Percentiles rank a stretch among this genome's conserved stretches.
Conservation (phyloP, 305 asterid species). For the Fraxinus nigra region DNA sequence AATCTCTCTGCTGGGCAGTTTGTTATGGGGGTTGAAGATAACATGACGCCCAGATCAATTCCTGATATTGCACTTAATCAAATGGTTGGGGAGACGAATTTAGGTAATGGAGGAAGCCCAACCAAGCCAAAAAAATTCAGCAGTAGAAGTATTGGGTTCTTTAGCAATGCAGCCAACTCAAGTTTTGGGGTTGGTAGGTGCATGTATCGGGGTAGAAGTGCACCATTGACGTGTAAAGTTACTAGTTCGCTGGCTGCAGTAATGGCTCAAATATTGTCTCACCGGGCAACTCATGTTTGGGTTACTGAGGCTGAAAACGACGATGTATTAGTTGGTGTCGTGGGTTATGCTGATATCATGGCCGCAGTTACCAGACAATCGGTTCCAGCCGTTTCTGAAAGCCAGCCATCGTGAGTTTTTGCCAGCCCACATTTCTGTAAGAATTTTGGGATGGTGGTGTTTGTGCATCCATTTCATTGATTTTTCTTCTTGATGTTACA, state of each 20-base stretch:
- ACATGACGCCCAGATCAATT: slow-evolving; percentile 35
- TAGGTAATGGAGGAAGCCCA: slow-evolving; percentile 32
- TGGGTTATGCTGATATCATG: slow-evolving; percentile 81
- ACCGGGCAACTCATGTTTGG: slow-evolving; percentile 84
- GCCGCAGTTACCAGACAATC: slow-evolving; percentile 76
- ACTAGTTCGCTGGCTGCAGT: slow-evolving; percentile 86
- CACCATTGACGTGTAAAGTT: slow-evolving; percentile 77
- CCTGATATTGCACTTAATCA: slow-evolving; percentile 38
- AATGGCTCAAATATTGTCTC: slow-evolving; percentile 97
- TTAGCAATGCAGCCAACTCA: slow-evolving; percentile 43
- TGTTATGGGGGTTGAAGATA: slow-evolving; percentile 89
- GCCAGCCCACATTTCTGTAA: not conserved
- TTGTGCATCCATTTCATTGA: not conserved
- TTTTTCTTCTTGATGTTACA: not conserved
- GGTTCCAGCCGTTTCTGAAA: slow-evolving; percentile 38
- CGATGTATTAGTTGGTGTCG: slow-evolving; percentile 69
- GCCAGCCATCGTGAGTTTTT: slow-evolving; percentile 28
- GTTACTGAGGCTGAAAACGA: slow-evolving; percentile 72
- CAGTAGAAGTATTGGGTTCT: slow-evolving; percentile 76
- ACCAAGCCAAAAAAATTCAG: slow-evolving; percentile 50
- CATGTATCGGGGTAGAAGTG: slow-evolving; percentile 82
- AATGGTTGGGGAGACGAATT: slow-evolving; percentile 26
- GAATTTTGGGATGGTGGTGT: not conserved
- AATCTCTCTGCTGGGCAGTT: slow-evolving; percentile 83
- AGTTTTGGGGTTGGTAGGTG: slow-evolving; percentile 56